Evolutionary conservation across 1,284 basidiomycete genomes (phyloP).

Genomic region (Veloboletus limbatus): DNA sequence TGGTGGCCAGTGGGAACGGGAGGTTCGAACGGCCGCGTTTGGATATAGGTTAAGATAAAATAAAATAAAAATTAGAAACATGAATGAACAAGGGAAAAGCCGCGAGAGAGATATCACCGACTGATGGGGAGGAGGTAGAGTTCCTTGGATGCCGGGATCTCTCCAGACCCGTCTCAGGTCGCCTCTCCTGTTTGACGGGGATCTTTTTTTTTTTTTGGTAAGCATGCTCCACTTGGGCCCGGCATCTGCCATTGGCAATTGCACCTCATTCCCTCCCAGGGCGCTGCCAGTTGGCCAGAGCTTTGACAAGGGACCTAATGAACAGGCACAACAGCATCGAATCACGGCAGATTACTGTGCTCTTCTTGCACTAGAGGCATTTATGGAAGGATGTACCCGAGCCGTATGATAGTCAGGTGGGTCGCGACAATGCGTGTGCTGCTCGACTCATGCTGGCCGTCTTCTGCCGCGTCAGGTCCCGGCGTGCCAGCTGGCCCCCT

Average conservation of each 20-base stretch:
- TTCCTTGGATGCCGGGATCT: slow-evolving; percentile 25
- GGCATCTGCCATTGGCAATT: slow-evolving; percentile 10
- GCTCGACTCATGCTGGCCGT: neutral
- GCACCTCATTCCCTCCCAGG: slow-evolving; percentile 17
- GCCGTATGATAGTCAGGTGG: slow-evolving; percentile 4
- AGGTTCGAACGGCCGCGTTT: slow-evolving; percentile 19
- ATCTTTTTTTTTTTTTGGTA: no score
- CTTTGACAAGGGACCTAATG: slow-evolving; percentile 17
- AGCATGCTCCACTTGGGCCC: no score
- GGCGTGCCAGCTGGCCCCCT: neutral
- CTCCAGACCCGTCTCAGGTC: no score
- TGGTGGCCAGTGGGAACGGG: slow-evolving; percentile 20
- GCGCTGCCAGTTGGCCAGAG: slow-evolving; percentile 12
- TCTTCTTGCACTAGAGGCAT: slow-evolving; percentile 17
- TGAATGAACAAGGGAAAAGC: neutral
- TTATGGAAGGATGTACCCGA: slow-evolving; percentile 17
- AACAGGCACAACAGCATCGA: slow-evolving; percentile 15
- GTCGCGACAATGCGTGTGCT: neutral
- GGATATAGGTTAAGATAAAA: slow-evolving; percentile 7
- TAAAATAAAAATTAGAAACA: neutral
- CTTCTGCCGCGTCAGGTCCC: neutral
- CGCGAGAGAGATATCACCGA: slow-evolving; percentile 13
- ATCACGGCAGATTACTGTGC: slow-evolving; percentile 14
- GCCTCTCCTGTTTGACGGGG: slow-evolving; percentile 21
- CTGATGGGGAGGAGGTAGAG: slow-evolving; percentile 4